Percentiles rank a stretch among this genome's conserved stretches.
Conservation (phyloP, 78 protist genomes). For the Dictyostelium firmibasis region DNA sequence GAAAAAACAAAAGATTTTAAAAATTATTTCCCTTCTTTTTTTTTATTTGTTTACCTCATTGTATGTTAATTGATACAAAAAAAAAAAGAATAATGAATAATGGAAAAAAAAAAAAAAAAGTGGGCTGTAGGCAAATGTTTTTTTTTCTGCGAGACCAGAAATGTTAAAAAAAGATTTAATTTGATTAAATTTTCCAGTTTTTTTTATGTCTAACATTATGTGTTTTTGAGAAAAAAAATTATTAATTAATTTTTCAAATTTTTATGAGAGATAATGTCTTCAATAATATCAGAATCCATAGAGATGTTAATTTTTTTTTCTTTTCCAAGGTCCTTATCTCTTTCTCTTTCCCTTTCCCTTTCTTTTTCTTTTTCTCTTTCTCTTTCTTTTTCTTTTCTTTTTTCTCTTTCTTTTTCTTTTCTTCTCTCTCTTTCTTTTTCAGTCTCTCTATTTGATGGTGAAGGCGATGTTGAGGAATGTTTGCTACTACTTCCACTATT, state of each 20-base stretch:
- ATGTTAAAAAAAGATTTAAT: background rate
- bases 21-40: no score
- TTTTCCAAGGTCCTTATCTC: background rate
- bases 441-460: background rate
- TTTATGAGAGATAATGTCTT: background rate
- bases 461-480: background rate
- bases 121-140: no score
- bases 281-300: background rate
- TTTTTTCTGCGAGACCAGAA: background rate
- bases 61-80: no score
- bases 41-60: background rate
- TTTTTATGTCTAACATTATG: no score
- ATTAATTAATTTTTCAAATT: background rate
- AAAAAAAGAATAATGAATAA: no score
- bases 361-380: background rate
- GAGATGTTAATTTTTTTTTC: background rate
- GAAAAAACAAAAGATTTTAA: no score
- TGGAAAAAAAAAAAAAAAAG: no score
- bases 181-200: background rate
- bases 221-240: no score
- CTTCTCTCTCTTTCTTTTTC: constrained; percentile 18
- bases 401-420: constrained; percentile 11
- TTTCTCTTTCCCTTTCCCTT: background rate
- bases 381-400: constrained; percentile 26
- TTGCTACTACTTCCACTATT: background rate